Base-by-base conservation (phyloP, 148 eudicot species). In the Gaultheria prostrata region DNA sequence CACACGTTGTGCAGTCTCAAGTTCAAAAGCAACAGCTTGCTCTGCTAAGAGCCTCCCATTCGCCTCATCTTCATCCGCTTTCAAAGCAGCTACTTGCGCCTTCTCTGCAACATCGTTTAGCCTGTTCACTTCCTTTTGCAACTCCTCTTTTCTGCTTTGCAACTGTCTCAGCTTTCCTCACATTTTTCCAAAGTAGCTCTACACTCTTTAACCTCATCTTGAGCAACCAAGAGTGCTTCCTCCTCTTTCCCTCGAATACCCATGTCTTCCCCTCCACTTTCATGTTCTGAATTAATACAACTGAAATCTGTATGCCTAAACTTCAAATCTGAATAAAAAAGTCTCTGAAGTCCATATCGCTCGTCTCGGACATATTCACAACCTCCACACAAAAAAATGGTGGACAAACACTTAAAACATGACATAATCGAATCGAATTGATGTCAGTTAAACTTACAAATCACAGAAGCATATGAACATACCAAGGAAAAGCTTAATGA, bases 21-120 rank as follows among this genome's bases (percentile, higher is more conserved):
- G 84, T 89, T 97, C 98, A 83, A 89, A 86, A 79, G 99, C 99
- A 85, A 97, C 99, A 83, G 99, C 99, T 87, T 97, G 93, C 86
- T 97, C 99, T 50, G 99, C 99, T 86, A 92, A 89, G 90, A 91
- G 89, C 99, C 94, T 97, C 85, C 94, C 89, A 50, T 90, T 93
- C 50, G 99, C 89, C 53, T 94, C 98, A 87, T 94, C 96, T 86
- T 97, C 99, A 78, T 97, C 99, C 24, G 95, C 98, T 88, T 90
- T 90, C 78, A 91, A 73, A 53, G 93, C 97, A 89, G 92, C 84
- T 57, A 63, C 77, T 79, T 89, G 87, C 69, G 97, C 96, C 85
- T 87, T 88, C 76, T 94, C 97, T 80, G 98, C 97, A 82, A 88
- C 84, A 73, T 83, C 92, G 70, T 89, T 94, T 84, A 97, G 84